phyloP scores from a whole-genome alignment of 2,329 filamentous ascomycete species.

The Colletotrichum magnum region DNA sequence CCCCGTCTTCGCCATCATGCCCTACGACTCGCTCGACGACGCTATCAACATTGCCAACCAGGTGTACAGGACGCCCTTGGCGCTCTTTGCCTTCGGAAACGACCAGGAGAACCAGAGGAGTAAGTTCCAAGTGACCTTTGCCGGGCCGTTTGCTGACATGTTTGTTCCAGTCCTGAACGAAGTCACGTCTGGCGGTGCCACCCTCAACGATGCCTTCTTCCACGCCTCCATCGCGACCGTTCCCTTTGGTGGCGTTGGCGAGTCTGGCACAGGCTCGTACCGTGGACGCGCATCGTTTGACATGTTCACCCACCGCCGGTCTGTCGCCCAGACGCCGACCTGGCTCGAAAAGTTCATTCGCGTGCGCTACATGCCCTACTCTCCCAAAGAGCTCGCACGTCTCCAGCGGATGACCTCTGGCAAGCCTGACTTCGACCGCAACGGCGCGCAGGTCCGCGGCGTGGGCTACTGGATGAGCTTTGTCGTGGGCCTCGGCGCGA shows the following conservation, averaged over 20 bases:
- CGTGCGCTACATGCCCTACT: conserved; percentile 78
- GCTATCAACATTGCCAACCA: conserved; percentile 86
- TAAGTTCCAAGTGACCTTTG: conserved; percentile 54
- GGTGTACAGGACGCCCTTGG: conserved; percentile 86
- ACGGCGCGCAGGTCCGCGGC: conserved; percentile 66
- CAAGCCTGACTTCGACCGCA: conserved; percentile 74
- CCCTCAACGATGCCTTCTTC: conserved; percentile 71
- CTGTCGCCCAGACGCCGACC: conserved; percentile 71
- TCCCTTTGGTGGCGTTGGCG: conserved; percentile 87
- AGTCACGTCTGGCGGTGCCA: conserved; percentile 78
- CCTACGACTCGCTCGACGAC: conserved; percentile 84
- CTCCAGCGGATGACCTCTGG: conserved; percentile 57
- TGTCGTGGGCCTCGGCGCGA: conserved; percentile 66
- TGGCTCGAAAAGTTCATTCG: conserved; percentile 79
- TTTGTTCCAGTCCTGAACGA: conserved; percentile 66
- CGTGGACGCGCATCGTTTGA: conserved; percentile 83
- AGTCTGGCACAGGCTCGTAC: conserved; percentile 83
- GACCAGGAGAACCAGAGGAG: conserved; percentile 82
- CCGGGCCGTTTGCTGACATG: conserved; percentile 16
- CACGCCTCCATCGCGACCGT: conserved; percentile 77
- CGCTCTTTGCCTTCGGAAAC: conserved; percentile 87
- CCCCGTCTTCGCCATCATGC: conserved; percentile 87
- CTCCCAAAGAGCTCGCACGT: conserved; percentile 59
- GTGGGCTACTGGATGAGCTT: conserved; percentile 68
- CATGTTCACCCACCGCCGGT: conserved; percentile 72